Evolutionary conservation across 305 asterid genomes (phyloP).

Genomic region (Andrographis paniculata): DNA sequence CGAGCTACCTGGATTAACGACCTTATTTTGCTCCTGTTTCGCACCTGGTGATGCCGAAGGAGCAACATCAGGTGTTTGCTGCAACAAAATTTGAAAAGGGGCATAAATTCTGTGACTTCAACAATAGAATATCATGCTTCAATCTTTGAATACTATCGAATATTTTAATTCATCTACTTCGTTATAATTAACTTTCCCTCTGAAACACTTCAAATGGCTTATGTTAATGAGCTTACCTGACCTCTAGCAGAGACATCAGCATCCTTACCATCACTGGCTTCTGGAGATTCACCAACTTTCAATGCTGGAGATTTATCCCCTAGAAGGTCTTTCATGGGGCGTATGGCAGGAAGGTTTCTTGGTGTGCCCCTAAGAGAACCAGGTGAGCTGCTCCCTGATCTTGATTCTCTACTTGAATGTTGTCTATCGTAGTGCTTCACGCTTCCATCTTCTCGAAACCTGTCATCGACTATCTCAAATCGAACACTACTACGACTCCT

Average conservation of each 20-base stretch:
- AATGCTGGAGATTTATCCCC: constrained; percentile 35
- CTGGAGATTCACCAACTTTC: constrained; percentile 33
- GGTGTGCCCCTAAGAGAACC: constrained; percentile 22
- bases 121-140: not conserved
- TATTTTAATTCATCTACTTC: too few species aligned
- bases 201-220: not conserved
- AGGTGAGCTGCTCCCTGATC: constrained; percentile 44
- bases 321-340: constrained; percentile 28
- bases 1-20: constrained; percentile 33
- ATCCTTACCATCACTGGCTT: constrained; percentile 23
- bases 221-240: constrained; percentile 31
- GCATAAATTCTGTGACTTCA: not conserved
- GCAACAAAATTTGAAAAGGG: constrained; percentile 14
- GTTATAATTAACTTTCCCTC: too few species aligned
- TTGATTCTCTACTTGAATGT: constrained; percentile 26
- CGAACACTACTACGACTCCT: constrained; percentile 32
- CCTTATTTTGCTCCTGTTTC: constrained; percentile 23
- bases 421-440: constrained; percentile 40
- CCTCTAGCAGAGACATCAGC: constrained; percentile 24
- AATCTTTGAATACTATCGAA: not conserved
- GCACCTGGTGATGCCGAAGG: constrained; percentile 17
- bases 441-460: constrained; percentile 68
- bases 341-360: constrained; percentile 23
- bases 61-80: constrained; percentile 34
- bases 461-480: constrained; percentile 87